Base-by-base conservation (phyloP, 495 filamentous ascomycete genomes). In the Xylaria acuta region DNA sequence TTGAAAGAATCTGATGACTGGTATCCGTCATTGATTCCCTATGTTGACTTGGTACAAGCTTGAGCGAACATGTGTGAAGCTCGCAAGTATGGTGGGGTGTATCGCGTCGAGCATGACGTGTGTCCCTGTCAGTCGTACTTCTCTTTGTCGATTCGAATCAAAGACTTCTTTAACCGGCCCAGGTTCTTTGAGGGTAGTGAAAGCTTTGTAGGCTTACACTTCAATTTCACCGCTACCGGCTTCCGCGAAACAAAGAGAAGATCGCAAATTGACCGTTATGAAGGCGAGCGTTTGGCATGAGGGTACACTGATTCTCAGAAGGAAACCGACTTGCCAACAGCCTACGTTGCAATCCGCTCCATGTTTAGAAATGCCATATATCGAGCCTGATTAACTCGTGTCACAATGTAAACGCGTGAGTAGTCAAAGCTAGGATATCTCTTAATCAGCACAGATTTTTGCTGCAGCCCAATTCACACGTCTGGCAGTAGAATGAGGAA, bases 241-340 rank as follows among this genome's bases (percentile, higher is more conserved):
- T 25, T 40, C 27, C 62, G 25, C 22, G 27, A 14, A 47, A 69
- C 67, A 69, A 69, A 62, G 67, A 34, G 27, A 64, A 1, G n/a
- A 16, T 32, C 18, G 7, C 27, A 9, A 22, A 18, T 36, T 16
- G 8, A 6, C 7, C 11, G 16, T 40, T 8, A 54, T 40, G 45
- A 49, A 51, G 27, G 4, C 6, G 14, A 6, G 27, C 7, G n/a
- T 27, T 41, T n/a, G 41, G 30, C 1, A 18, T 36, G 43, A 36
- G 22, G n/a, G 16, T 25, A 36, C 3, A n/a, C 7, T 27, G n/a
- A n/a, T 25, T 11, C 18, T n/a, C 45, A 47, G 45, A 20, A 25
- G n/a, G 8, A 11, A 9, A 51, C 20, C 3, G 5, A 16, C 20
- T 54, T 27, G 3, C 51, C 9, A 16, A n/a, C 3, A 36, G 5